Percentiles rank a stretch among this genome's conserved stretches.
Evolutionary conservation across 352 stramenopile genomes (phyloP).

Genomic region (Globisporangium carolinianum): DNA sequence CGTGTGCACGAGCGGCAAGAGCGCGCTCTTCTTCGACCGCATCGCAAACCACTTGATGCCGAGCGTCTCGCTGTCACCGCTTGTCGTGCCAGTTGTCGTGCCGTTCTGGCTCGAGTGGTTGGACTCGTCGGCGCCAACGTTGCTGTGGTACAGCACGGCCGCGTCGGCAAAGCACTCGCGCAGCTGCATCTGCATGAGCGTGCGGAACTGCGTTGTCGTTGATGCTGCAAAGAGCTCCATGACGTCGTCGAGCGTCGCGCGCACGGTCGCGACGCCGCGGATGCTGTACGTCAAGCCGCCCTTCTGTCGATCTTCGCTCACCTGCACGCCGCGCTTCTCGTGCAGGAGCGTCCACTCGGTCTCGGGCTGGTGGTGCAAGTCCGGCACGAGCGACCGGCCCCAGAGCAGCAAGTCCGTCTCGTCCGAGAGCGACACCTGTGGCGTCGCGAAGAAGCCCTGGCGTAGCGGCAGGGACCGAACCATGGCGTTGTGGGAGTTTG

Average conservation of each 20-base stretch:
- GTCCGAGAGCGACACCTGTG: conserved; percentile 51
- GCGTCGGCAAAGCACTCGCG: conserved; percentile 68
- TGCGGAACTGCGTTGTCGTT: conserved; percentile 54
- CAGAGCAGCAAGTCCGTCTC: conserved; percentile 66
- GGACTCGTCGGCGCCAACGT: neutral
- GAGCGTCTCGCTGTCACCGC: conserved; percentile 69
- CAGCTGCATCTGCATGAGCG: conserved; percentile 68
- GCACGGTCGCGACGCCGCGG: conserved; percentile 44
- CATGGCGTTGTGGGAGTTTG: conserved; percentile 22
- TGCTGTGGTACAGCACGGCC: conserved; percentile 61
- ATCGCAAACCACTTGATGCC: conserved; percentile 78
- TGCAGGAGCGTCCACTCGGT: conserved; percentile 73
- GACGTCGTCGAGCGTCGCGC: conserved; percentile 58
- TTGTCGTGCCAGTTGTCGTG: neutral
- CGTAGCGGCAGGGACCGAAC: conserved; percentile 73
- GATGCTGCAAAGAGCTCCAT: conserved; percentile 71
- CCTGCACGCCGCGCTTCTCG: conserved; percentile 62
- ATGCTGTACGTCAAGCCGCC: conserved; percentile 79
- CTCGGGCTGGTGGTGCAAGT: conserved; percentile 61
- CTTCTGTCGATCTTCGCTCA: conserved; percentile 77
- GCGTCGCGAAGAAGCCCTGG: conserved; percentile 67
- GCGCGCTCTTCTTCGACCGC: conserved; percentile 54
- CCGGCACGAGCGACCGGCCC: conserved; percentile 61
- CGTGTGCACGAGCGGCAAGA: conserved; percentile 31
- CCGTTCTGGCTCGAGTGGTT: conserved; percentile 27